Percentiles rank a stretch among this genome's conserved stretches.
phyloP scores from a whole-genome alignment of 768 basidiomycete species.

The Tylopilus sp. region DNA sequence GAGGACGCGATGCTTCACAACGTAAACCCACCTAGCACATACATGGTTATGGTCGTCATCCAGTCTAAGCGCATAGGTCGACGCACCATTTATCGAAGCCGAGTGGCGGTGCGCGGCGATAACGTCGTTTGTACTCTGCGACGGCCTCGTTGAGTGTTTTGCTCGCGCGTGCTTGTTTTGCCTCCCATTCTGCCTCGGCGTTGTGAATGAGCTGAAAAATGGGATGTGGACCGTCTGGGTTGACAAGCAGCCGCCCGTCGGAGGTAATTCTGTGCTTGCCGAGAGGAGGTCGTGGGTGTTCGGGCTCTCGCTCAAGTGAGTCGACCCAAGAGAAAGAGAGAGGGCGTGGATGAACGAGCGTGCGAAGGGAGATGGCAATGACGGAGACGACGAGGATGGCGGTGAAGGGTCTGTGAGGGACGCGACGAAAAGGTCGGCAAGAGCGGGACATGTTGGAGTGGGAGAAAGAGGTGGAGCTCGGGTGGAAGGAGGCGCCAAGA shows the following conservation, averaged over 20 bases:
- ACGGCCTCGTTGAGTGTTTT: slow-evolving; percentile 36
- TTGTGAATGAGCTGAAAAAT: slow-evolving; percentile 40
- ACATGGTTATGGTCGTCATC: too few species aligned
- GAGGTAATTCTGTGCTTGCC: slow-evolving; percentile 21
- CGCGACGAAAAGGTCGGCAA: background rate
- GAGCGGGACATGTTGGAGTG: background rate
- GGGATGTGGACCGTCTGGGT: slow-evolving; percentile 29
- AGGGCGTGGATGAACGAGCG: background rate
- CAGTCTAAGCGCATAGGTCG: background rate
- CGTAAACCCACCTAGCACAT: slow-evolving; percentile 39
- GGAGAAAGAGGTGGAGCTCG: background rate
- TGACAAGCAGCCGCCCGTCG: slow-evolving; percentile 34
- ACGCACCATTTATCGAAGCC: slow-evolving; percentile 43
- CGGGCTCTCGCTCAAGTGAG: background rate
- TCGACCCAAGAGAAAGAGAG: background rate
- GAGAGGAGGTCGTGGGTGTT: background rate
- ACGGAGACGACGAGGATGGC: background rate
- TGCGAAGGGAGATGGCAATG: background rate
- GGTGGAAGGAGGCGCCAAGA: background rate
- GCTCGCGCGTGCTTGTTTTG: slow-evolving; percentile 34
- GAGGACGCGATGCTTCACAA: slow-evolving; percentile 35
- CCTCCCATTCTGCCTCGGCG: slow-evolving; percentile 37
- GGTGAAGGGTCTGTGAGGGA: background rate
- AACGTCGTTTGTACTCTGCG: slow-evolving; percentile 36
- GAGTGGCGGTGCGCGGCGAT: slow-evolving; percentile 34